A percentile compares a stretch with the other conserved stretches of the same genome.
These are phyloP conservation scores for Pythium phragmiticola DNA, from an alignment of 352 stramenopile genomes.

Conservation along the genomic window DNA sequence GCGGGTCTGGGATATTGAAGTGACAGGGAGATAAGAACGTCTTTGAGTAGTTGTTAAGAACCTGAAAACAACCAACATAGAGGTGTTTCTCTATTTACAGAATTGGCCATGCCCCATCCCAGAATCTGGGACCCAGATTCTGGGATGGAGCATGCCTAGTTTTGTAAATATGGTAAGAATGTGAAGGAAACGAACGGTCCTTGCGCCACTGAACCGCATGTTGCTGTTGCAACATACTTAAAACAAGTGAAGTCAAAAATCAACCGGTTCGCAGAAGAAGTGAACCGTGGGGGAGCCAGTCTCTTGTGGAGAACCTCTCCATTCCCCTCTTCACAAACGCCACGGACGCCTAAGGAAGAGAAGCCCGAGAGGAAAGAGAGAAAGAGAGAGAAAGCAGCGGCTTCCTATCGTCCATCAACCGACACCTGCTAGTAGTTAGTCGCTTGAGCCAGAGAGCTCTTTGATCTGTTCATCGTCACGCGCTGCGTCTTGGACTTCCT, in stretches of 20 bases:
- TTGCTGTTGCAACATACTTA: slow-evolving; percentile 13
- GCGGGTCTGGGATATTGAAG: slow-evolving; percentile 67
- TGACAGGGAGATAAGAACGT: slow-evolving; percentile 9
- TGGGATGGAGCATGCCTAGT: no score
- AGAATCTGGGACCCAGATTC: no score
- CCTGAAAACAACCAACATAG: slow-evolving; percentile 12
- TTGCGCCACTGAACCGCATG: slow-evolving; percentile 14
- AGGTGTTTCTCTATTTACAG: neutral
- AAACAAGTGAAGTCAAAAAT: slow-evolving; percentile 1
- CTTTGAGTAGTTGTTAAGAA: slow-evolving; percentile 1
- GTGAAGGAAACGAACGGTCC: neutral
- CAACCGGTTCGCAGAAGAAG: slow-evolving; percentile 15
- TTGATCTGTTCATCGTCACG: slow-evolving; percentile 5
- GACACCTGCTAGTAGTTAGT: slow-evolving; percentile 6
- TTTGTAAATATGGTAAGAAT: no score
- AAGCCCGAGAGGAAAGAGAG: neutral
- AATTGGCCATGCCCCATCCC: neutral
- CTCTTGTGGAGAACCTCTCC: slow-evolving; percentile 1
- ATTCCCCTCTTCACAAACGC: slow-evolving; percentile 6
- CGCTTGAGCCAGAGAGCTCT: slow-evolving; percentile 7
- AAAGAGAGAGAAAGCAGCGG: neutral
- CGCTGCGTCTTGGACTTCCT: neutral
- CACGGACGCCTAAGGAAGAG: neutral
- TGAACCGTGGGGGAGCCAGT: slow-evolving; percentile 21
- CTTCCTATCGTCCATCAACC: neutral